These are phyloP conservation scores for Suillus luteus DNA, from an alignment of 768 basidiomycete genomes.

Conservation along the genomic window DNA sequence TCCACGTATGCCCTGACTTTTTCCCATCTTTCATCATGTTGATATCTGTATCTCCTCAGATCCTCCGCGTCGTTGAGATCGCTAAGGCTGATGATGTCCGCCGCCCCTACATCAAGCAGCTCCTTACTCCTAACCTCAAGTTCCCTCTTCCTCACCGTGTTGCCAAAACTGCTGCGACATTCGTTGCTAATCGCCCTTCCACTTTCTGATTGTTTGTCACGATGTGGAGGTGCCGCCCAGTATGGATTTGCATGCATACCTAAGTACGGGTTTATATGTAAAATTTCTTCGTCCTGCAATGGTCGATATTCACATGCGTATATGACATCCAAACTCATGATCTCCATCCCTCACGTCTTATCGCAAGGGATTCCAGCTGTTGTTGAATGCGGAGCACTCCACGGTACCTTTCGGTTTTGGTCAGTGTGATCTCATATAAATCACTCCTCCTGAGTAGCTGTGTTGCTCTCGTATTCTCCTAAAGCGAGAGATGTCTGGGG, in stretches of 20 bases:
- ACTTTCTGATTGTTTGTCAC: slow-evolving; percentile 54
- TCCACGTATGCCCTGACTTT: slow-evolving; percentile 67
- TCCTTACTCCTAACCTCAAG: slow-evolving; percentile 85
- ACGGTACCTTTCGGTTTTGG: background rate
- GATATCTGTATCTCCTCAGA: slow-evolving; percentile 47
- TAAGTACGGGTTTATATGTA: slow-evolving; percentile 8
- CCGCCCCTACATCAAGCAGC: slow-evolving; percentile 97
- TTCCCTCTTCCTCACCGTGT: slow-evolving; percentile 97
- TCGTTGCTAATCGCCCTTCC: slow-evolving; percentile 73
- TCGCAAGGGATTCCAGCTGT: background rate
- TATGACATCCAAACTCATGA: slow-evolving; percentile 3
- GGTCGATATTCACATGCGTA: slow-evolving; percentile 12
- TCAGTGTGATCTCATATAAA: background rate
- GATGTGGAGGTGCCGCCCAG: background rate
- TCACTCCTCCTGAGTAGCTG: background rate
- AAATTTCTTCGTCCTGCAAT: slow-evolving; percentile 3
- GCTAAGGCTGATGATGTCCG: slow-evolving; percentile 90
- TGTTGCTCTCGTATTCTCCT: background rate
- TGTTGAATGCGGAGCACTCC: background rate
- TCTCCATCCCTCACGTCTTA: background rate
- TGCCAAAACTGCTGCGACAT: slow-evolving; percentile 74
- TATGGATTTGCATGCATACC: slow-evolving; percentile 4
- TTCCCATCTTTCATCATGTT: background rate
- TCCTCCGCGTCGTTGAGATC: slow-evolving; percentile 96
- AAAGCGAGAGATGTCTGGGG: background rate